These are phyloP conservation scores for Ganoderma sinense DNA, from an alignment of 1,284 basidiomycete genomes.

Conservation along the genomic window DNA sequence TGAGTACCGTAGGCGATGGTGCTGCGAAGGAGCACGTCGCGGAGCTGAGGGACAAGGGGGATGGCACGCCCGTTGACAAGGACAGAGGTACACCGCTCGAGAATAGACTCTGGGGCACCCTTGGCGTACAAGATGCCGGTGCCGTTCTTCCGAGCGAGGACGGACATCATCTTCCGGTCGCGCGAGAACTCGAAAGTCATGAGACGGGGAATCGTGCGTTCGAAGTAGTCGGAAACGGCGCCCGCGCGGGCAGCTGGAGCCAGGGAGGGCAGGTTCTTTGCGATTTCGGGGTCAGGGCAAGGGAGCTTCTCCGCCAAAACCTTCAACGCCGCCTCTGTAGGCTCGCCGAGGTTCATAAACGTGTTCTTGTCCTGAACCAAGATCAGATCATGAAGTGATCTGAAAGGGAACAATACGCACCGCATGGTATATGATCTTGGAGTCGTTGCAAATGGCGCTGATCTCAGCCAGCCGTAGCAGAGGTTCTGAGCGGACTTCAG, in stretches of 20 bases:
- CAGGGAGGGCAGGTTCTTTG: conserved; percentile 65
- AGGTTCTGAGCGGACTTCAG: conserved; percentile 73
- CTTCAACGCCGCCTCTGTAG: conserved; percentile 95
- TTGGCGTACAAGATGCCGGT: conserved; percentile 85
- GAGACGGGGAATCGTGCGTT: conserved; percentile 77
- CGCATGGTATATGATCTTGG: conserved; percentile 86
- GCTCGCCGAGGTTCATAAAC: conserved; percentile 93
- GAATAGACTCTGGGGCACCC: conserved; percentile 94
- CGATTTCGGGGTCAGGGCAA: conserved; percentile 60
- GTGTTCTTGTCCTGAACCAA: conserved; percentile 72
- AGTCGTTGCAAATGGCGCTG: conserved; percentile 91
- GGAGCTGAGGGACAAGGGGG: conserved; percentile 70
- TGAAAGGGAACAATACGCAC: conserved; percentile 49
- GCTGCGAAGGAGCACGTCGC: conserved; percentile 67
- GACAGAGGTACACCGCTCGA: conserved; percentile 86
- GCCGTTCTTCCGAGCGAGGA: conserved; percentile 66
- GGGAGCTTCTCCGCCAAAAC: conserved; percentile 93
- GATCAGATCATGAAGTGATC: background rate
- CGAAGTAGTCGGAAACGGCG: conserved; percentile 87
- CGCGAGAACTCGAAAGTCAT: conserved; percentile 97
- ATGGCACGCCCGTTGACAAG: conserved; percentile 68
- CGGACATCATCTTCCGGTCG: conserved; percentile 99
- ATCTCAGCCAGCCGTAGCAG: conserved; percentile 89
- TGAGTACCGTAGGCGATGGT: conserved; percentile 79
- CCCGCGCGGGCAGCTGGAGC: conserved; percentile 72